Evolutionary conservation across 2,329 filamentous ascomycete genomes (phyloP).

Genomic region (Madurella fahalii): DNA sequence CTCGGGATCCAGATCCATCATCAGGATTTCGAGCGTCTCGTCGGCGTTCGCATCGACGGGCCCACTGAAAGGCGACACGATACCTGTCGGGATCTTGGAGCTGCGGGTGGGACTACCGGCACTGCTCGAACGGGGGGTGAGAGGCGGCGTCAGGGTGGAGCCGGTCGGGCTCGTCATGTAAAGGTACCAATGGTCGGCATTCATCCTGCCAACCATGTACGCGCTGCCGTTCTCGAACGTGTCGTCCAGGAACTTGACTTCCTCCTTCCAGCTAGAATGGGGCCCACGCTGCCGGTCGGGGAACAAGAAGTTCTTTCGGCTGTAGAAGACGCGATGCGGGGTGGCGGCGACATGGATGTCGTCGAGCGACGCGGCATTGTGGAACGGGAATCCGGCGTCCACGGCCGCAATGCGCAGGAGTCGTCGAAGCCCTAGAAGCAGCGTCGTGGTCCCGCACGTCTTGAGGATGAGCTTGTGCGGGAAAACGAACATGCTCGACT

Average conservation of each 20-base stretch:
- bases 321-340: constrained; percentile 96
- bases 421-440: constrained; percentile 82
- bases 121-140: constrained; percentile 57
- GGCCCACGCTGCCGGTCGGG: constrained; percentile 91
- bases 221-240: constrained; percentile 90
- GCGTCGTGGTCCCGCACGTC: constrained; percentile 94
- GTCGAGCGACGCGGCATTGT: constrained; percentile 61
- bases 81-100: constrained; percentile 54
- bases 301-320: constrained; percentile 96
- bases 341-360: constrained; percentile 74
- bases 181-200: constrained; percentile 98
- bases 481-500: constrained; percentile 99
- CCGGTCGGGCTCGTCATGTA: constrained; percentile 89
- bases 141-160: constrained; percentile 68
- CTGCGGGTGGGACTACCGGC: constrained; percentile 37
- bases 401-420: constrained; percentile 88
- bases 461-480: constrained; percentile 99
- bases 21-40: constrained; percentile 71
- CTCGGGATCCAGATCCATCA: constrained; percentile 66
- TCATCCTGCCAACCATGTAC: constrained; percentile 99
- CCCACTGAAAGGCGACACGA: constrained; percentile 37
- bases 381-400: constrained; percentile 83
- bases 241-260: constrained; percentile 87
- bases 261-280: constrained; percentile 95
- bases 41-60: constrained; percentile 55